phyloP scores from a whole-genome alignment of 2,329 filamentous ascomycete genomes.

The Penicillium sp. region DNA sequence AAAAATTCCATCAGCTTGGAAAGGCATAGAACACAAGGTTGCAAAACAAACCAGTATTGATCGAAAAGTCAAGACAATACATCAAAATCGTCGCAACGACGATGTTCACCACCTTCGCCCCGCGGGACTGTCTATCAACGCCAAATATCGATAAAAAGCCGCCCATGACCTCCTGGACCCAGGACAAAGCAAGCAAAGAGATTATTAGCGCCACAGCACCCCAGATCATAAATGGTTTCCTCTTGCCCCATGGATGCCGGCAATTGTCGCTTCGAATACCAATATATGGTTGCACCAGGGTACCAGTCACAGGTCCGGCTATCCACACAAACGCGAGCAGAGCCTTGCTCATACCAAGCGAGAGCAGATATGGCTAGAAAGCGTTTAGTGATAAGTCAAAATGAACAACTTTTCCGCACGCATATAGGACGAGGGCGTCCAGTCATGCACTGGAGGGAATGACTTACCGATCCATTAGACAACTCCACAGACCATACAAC shows the following conservation, averaged over 20 bases:
- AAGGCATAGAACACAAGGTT: background rate
- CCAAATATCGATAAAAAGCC: slow-evolving; percentile 71
- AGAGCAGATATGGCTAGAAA: slow-evolving; percentile 68
- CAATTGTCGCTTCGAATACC: slow-evolving; percentile 81
- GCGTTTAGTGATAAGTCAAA: background rate
- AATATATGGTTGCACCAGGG: slow-evolving; percentile 78
- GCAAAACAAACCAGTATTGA: slow-evolving; percentile 72
- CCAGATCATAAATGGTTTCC: slow-evolving; percentile 78
- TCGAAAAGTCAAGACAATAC: slow-evolving; percentile 89
- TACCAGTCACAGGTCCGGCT: slow-evolving; percentile 75
- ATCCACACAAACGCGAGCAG: slow-evolving; percentile 84
- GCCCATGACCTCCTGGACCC: slow-evolving; percentile 71
- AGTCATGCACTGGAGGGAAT: background rate
- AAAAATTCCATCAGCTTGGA: slow-evolving; percentile 11
- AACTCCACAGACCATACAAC: slow-evolving; percentile 96
- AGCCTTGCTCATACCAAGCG: slow-evolving; percentile 79
- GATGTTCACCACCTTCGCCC: slow-evolving; percentile 68
- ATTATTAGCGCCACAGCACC: slow-evolving; percentile 68
- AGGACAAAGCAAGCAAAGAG: slow-evolving; percentile 70
- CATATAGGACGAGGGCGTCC: background rate
- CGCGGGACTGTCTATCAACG: slow-evolving; percentile 63
- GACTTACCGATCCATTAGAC: slow-evolving; percentile 76
- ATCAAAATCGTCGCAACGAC: slow-evolving; percentile 81
- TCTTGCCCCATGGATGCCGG: slow-evolving; percentile 71
- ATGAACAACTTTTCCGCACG: background rate